Percentiles rank a stretch among this genome's conserved stretches.
phyloP scores from a whole-genome alignment of 306 rosid genomes.

The Malus domestica region DNA sequence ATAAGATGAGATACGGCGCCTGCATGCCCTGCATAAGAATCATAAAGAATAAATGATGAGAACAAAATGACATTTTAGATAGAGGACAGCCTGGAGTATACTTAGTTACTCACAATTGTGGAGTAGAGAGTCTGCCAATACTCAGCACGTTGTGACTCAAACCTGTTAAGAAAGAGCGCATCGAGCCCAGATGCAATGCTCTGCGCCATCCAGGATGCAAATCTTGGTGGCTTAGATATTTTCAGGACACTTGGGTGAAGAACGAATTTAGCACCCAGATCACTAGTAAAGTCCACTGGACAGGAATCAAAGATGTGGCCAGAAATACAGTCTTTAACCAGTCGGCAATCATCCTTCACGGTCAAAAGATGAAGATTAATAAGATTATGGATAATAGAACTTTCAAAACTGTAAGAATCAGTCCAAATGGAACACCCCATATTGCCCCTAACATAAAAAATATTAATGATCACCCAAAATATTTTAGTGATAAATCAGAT shows the following conservation, averaged over 20 bases:
- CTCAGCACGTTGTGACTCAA: constrained; percentile 90
- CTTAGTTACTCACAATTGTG: constrained; percentile 53
- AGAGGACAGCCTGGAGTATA: neutral
- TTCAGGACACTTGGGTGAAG: constrained; percentile 73
- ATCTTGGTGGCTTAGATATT: constrained; percentile 70
- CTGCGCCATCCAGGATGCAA: constrained; percentile 70
- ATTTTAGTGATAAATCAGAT: neutral
- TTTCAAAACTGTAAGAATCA: neutral
- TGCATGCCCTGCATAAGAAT: constrained; percentile 65
- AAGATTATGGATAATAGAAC: neutral
- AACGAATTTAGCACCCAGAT: constrained; percentile 77
- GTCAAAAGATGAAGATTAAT: constrained; percentile 1
- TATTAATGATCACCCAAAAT: neutral
- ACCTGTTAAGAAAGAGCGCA: constrained; percentile 73
- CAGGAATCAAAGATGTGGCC: constrained; percentile 90
- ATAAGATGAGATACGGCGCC: constrained; percentile 78
- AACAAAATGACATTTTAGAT: neutral
- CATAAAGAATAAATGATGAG: constrained; percentile 1
- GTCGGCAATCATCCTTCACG: constrained; percentile 59
- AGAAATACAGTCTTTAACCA: constrained; percentile 74
- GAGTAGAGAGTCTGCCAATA: constrained; percentile 92
- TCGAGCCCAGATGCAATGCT: constrained; percentile 84
- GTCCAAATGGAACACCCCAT: neutral
- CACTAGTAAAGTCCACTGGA: constrained; percentile 95
- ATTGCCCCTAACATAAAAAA: neutral